A percentile compares a stretch with the other conserved stretches of the same genome.
These are phyloP conservation scores for Ramularia endophylla DNA, from an alignment of 2,329 filamentous ascomycete species.

Conservation along the genomic window DNA sequence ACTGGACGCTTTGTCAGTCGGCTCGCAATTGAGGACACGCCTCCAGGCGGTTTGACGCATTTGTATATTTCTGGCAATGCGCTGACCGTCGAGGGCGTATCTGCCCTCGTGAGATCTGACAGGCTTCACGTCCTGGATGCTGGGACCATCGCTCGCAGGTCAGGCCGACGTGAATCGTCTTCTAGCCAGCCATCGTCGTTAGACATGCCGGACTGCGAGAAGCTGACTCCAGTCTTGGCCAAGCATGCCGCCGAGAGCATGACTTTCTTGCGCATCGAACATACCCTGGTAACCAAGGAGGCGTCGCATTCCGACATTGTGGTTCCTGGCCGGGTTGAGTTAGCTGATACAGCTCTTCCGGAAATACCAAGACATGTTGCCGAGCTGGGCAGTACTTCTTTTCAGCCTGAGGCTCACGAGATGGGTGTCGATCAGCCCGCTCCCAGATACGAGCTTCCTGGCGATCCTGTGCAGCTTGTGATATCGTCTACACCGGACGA, in stretches of 20 bases:
- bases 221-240: conserved; percentile 47
- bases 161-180: conserved; percentile 1
- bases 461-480: conserved; percentile 31
- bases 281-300: conserved; percentile 48
- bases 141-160: conserved; percentile 39
- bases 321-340: conserved; percentile 23
- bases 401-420: conserved; percentile 19
- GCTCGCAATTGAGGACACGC: conserved; percentile 51
- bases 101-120: conserved; percentile 46
- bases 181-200: background rate
- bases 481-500: conserved; percentile 33
- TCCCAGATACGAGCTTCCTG: conserved; percentile 33
- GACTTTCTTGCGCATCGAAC: conserved; percentile 51
- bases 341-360: conserved; percentile 23
- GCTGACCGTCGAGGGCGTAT: conserved; percentile 51
- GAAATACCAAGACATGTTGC: conserved; percentile 13
- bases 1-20: conserved; percentile 47
- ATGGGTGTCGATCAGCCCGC: conserved; percentile 20
- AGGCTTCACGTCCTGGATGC: conserved; percentile 52
- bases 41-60: conserved; percentile 53
- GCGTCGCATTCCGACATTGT: conserved; percentile 18
- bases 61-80: conserved; percentile 53
- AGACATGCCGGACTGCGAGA: conserved; percentile 46
- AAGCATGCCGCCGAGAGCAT: conserved; percentile 43
- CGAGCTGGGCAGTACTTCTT: conserved; percentile 28